Conservation (phyloP, 2,329 filamentous ascomycete species). For the Calonectria henricotiae region DNA sequence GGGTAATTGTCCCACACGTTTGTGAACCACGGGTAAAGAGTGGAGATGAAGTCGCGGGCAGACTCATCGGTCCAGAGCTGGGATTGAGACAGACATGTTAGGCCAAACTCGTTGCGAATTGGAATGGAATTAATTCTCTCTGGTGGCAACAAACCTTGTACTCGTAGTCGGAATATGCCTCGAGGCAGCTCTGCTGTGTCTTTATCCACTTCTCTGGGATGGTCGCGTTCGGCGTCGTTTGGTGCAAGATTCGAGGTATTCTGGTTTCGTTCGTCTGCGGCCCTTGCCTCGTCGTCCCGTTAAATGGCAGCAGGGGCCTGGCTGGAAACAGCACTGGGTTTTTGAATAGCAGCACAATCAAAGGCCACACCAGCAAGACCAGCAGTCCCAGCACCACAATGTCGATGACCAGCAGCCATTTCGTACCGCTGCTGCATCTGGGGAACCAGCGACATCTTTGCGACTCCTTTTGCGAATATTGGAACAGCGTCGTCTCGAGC, state of each 20-base stretch:
- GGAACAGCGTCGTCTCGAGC: neutral
- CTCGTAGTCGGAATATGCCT: conserved; percentile 80
- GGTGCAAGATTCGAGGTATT: conserved; percentile 84
- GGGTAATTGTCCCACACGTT: conserved; percentile 79
- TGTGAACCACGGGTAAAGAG: conserved; percentile 81
- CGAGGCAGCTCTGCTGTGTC: conserved; percentile 77
- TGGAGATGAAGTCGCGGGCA: conserved; percentile 77
- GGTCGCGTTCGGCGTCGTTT: conserved; percentile 72
- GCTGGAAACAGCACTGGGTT: conserved; percentile 53
- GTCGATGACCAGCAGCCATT: conserved; percentile 5
- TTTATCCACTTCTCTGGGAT: conserved; percentile 78
- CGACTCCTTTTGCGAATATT: neutral
- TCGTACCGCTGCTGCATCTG: neutral
- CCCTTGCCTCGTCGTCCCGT: conserved; percentile 68
- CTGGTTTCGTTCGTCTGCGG: conserved; percentile 74
- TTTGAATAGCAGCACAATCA: conserved; percentile 76
- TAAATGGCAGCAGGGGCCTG: conserved; percentile 39
- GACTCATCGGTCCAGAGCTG: conserved; percentile 82
- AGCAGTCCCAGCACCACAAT: conserved; percentile 52
- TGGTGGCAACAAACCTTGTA: conserved; percentile 75
- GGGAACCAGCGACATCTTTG: neutral
- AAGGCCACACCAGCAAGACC: conserved; percentile 78
- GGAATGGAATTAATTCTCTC: no score
- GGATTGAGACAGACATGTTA: conserved; percentile 8
- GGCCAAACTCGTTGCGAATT: no score